Evolutionary conservation across 192 early-diverging fungal genomes (phyloP).

Genomic region (Umbelopsis sp.): DNA sequence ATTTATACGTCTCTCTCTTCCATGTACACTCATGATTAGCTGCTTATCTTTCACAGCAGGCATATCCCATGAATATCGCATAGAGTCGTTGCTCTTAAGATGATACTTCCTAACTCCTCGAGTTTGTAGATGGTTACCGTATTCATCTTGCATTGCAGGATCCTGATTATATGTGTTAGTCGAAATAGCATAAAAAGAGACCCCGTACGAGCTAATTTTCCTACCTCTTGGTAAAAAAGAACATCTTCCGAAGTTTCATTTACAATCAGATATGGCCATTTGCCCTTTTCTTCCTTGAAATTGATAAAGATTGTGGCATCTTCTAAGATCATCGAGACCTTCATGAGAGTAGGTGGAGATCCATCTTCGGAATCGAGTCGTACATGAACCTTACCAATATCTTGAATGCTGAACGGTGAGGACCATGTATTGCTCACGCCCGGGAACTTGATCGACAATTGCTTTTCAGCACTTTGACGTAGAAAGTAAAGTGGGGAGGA

Average conservation of each 20-base stretch:
- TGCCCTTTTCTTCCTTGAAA: slow-evolving; percentile 65
- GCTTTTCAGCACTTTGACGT: slow-evolving; percentile 60
- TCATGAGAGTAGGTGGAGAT: slow-evolving; percentile 65
- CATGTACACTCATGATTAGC: slow-evolving; percentile 77
- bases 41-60: slow-evolving; percentile 74
- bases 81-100: slow-evolving; percentile 26
- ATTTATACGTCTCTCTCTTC: slow-evolving; percentile 77
- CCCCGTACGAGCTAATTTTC: neutral
- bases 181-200: too few relatives aligned
- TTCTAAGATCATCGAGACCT: slow-evolving; percentile 83
- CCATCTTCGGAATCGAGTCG: slow-evolving; percentile 68
- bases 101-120: slow-evolving; percentile 4
- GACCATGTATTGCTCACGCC: slow-evolving; percentile 78
- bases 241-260: slow-evolving; percentile 76
- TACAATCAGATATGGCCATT: slow-evolving; percentile 91
- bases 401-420: slow-evolving; percentile 83
- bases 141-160: slow-evolving; percentile 31
- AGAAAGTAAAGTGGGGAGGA: slow-evolving; percentile 72
- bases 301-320: slow-evolving; percentile 91
- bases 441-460: slow-evolving; percentile 69
- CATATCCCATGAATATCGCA: slow-evolving; percentile 91
- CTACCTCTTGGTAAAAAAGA: slow-evolving; percentile 78
- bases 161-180: slow-evolving; percentile 14
- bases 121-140: slow-evolving; percentile 15
- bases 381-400: slow-evolving; percentile 85